Evolutionary conservation across 176 grass and related monocot genomes (phyloP).

Genomic region (Raddia guianensis): DNA sequence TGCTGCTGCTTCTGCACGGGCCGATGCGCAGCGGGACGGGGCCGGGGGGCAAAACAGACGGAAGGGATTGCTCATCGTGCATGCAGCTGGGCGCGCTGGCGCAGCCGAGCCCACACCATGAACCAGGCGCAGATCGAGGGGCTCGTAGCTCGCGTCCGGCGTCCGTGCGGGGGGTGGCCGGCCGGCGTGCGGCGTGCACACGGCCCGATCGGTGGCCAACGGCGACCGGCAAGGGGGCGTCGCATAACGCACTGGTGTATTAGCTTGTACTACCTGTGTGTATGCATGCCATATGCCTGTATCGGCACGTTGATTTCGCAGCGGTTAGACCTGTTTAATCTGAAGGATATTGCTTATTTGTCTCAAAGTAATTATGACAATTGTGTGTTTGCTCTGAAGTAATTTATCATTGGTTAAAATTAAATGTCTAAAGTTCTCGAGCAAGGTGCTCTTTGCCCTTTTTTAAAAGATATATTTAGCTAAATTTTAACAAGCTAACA

Average conservation of each 20-base stretch:
- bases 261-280: too few relatives aligned
- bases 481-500: too few relatives aligned
- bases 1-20: background rate
- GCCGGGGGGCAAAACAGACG: constrained; percentile 45
- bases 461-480: too few relatives aligned
- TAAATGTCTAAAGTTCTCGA: too few relatives aligned
- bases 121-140: background rate
- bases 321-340: background rate
- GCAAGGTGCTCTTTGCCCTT: too few relatives aligned
- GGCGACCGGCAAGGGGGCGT: background rate
- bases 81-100: background rate
- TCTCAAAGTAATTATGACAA: too few relatives aligned
- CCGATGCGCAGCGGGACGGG: background rate
- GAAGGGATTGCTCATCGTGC: constrained; percentile 24
- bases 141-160: too few relatives aligned
- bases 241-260: background rate
- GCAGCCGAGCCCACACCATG: background rate
- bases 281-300: too few relatives aligned
- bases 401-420: too few relatives aligned
- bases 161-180: background rate
- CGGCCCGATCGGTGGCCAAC: background rate
- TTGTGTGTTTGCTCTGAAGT: too few relatives aligned
- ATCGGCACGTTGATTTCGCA: background rate
- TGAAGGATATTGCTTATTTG: background rate
- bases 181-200: background rate